phyloP scores from a whole-genome alignment of 805 yeast genomes.

The Diddensiella santjacobensis region DNA sequence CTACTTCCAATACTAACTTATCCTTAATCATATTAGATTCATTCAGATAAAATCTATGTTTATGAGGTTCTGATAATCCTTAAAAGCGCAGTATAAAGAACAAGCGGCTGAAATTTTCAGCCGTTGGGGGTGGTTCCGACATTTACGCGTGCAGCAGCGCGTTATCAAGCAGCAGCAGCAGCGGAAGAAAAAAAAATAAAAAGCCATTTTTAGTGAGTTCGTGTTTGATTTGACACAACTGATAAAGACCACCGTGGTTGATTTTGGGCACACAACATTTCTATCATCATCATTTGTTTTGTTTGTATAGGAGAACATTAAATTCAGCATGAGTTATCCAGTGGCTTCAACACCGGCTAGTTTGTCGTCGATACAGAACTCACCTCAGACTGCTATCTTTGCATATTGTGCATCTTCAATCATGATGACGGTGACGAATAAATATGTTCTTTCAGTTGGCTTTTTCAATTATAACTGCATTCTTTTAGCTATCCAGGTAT shows the following conservation, averaged over 20 bases:
- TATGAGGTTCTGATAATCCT: too few relatives aligned
- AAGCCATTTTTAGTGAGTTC: neutral
- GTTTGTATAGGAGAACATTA: too few relatives aligned
- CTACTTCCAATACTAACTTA: too few relatives aligned
- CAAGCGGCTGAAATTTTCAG: too few relatives aligned
- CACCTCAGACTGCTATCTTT: conserved; percentile 36
- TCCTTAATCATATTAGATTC: too few relatives aligned
- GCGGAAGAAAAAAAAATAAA: neutral
- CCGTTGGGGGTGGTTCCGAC: neutral
- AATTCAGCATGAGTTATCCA: neutral
- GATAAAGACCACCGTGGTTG: neutral
- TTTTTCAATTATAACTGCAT: conserved; percentile 82
- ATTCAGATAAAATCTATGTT: too few relatives aligned
- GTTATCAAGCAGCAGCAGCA: neutral
- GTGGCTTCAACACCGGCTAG: neutral
- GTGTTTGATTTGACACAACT: neutral
- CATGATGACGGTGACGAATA: conserved; percentile 95
- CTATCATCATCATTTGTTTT: neutral
- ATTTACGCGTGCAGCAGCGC: neutral
- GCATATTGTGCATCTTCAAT: conserved; percentile 89
- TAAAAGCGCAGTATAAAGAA: too few relatives aligned
- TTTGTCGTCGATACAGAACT: conserved; percentile 23
- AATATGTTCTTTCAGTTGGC: conserved; percentile 82
- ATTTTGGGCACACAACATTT: too few relatives aligned
- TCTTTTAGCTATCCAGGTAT: conserved; percentile 73